Base-by-base conservation (phyloP, 2,329 filamentous ascomycete genomes). In the Nemania sp. region DNA sequence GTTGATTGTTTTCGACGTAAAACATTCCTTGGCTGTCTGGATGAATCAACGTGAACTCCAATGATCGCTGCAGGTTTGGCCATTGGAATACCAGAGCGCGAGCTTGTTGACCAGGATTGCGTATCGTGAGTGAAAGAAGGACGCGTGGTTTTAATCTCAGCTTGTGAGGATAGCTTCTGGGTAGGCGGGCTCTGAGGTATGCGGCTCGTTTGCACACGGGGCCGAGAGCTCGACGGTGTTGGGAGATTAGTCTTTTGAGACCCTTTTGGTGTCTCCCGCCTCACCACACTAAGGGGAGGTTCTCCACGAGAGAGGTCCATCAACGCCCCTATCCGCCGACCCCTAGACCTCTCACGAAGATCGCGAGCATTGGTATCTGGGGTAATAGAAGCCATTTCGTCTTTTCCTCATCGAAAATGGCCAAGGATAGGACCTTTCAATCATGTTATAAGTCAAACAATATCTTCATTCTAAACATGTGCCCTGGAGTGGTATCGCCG, bases 1-100 rank as follows among this genome's bases (percentile, higher is more conserved):
- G 73, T 74, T 12, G 79, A 77, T 50, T 76, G 74, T 64, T 82
- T 83, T 61, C 77, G 75, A 60, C 77, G 72, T 42, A 82, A 65
- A 7, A 77, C 71, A 62, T 76, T 78, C 34, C 74, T 74, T 22
- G 67, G 65, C 40, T 70, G 67, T 26, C 66, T 72, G 20, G 64
- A 50, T 17, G 58, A 61, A 36, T 66, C 66, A 34, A 71, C 69
- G 34, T 70, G 64, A 0, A 70, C 73, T 26, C 66, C 64, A 3
- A 71, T 69, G 69, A 66, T 14, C 70, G 68, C 19, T 69, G 69
- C 23, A 72, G 72, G 64, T 26, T 67, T 66, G 28, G 67, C 59
- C 17, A 60, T 63, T n/a, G 68, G 67, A 17, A 64, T 63, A 15
- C 61, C 65, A 19, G 72, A 71, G 5, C 64, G 66, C 49, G 67